Percentiles rank a stretch among this genome's conserved stretches.
Conservation (phyloP, 495 filamentous ascomycete genomes). For the Penicillium turbatum region DNA sequence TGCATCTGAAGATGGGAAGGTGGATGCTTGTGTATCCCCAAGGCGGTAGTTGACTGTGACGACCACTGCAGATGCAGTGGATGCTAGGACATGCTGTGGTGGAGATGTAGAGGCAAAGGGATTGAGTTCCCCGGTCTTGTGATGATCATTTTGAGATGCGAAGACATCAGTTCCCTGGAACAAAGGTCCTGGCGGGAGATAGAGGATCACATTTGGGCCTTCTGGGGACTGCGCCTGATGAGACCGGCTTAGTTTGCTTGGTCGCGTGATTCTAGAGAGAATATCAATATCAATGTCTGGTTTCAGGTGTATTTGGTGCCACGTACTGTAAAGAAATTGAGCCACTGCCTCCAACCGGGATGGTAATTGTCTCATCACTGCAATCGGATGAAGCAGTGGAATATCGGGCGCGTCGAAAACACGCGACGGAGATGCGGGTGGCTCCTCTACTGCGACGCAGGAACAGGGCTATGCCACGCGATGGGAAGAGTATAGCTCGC, state of each 20-base stretch:
- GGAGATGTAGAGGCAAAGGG: neutral
- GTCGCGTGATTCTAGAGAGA: slow-evolving; percentile 25
- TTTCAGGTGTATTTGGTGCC: neutral
- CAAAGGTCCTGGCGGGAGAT: slow-evolving; percentile 38
- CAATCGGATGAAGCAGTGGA: slow-evolving; percentile 7
- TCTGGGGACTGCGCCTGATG: neutral
- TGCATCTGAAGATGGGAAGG: neutral
- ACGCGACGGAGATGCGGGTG: neutral
- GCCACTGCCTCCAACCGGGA: slow-evolving; percentile 37
- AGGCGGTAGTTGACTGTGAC: slow-evolving; percentile 44
- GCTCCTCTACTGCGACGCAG: neutral
- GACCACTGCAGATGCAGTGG: slow-evolving; percentile 29
- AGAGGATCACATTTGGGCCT: slow-evolving; percentile 34
- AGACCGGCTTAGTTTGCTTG: slow-evolving; percentile 1
- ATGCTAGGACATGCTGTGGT: slow-evolving; percentile 27
- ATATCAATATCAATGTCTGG: neutral
- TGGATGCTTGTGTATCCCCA: slow-evolving; percentile 34
- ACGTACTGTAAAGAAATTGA: slow-evolving; percentile 28
- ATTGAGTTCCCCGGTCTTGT: neutral
- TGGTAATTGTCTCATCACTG: slow-evolving; percentile 14
- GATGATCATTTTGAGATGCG: neutral
- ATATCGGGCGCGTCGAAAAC: slow-evolving; percentile 1
- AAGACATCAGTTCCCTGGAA: slow-evolving; percentile 8
- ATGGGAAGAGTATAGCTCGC: slow-evolving; percentile 7
- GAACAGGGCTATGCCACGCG: neutral